phyloP scores from a whole-genome alignment of 2,329 filamentous ascomycete species.

The Penicillium hordei region DNA sequence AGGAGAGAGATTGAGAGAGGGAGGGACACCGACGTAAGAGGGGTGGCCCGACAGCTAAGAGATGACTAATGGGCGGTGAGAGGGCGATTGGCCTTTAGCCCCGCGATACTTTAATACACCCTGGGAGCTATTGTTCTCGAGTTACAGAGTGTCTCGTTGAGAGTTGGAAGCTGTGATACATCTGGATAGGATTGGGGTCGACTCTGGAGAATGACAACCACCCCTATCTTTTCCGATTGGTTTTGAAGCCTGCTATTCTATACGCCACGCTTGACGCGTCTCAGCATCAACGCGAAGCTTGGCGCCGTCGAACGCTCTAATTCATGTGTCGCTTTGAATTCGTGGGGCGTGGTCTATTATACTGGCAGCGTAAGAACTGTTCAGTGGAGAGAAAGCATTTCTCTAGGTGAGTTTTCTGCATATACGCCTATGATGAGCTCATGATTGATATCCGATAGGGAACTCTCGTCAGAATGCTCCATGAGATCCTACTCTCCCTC shows the following conservation, averaged over 20 bases:
- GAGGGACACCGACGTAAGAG: constrained; percentile 30
- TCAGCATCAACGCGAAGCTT: constrained; percentile 14
- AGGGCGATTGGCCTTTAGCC: constrained; percentile 3
- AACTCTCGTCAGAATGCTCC: constrained; percentile 68
- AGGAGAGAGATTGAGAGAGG: constrained; percentile 12
- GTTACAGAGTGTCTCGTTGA: background rate
- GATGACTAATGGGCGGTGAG: constrained; percentile 12
- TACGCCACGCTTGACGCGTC: constrained; percentile 14
- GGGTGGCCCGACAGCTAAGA: constrained; percentile 22
- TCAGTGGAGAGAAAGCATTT: constrained; percentile 25
- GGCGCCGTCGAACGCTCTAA: constrained; percentile 1
- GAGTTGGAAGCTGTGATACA: background rate
- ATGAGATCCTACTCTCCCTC: constrained; percentile 96
- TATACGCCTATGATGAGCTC: constrained; percentile 9
- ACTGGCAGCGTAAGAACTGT: constrained; percentile 39
- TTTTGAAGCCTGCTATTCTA: background rate
- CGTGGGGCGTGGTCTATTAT: constrained; percentile 44
- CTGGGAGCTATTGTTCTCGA: constrained; percentile 1
- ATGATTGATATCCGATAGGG: constrained; percentile 2
- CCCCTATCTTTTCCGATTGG: background rate
- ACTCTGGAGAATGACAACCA: background rate
- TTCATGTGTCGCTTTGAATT: constrained; percentile 50
- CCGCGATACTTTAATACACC: constrained; percentile 3
- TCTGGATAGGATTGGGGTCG: background rate
- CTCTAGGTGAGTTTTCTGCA: constrained; percentile 28